These are phyloP conservation scores for Didymella lethalis DNA, from an alignment of 2,329 filamentous ascomycete species.

Conservation along the genomic window DNA sequence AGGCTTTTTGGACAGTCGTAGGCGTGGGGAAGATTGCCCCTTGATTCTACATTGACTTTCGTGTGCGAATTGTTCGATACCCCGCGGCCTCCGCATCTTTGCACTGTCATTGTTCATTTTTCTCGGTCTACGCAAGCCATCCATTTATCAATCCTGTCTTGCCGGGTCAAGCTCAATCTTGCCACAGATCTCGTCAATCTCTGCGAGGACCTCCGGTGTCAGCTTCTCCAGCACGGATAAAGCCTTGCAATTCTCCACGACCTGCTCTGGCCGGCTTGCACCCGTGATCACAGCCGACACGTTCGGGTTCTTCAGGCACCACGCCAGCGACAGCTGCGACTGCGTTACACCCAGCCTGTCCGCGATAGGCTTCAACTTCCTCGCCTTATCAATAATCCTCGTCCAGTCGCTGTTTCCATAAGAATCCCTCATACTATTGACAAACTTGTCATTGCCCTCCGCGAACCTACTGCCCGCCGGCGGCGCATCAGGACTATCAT, in stretches of 20 bases:
- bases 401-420: conserved; percentile 63
- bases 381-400: conserved; percentile 66
- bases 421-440: conserved; percentile 55
- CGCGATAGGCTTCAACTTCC: conserved; percentile 60
- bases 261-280: conserved; percentile 41
- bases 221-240: conserved; percentile 56
- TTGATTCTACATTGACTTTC: conserved; percentile 15
- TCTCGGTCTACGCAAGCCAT: no score
- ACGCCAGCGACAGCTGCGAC: conserved; percentile 47
- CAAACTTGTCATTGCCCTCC: conserved; percentile 64
- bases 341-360: conserved; percentile 69
- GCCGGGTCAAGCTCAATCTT: conserved; percentile 12
- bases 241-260: conserved; percentile 52
- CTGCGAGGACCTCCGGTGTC: conserved; percentile 56
- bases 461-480: conserved; percentile 66
- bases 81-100: conserved; percentile 1
- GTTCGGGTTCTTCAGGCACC: conserved; percentile 48
- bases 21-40: conserved; percentile 79
- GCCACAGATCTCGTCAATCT: conserved; percentile 44
- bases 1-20: conserved; percentile 95
- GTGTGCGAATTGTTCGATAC: conserved; percentile 10
- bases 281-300: conserved; percentile 44
- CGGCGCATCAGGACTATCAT: conserved; percentile 61
- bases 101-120: background rate
- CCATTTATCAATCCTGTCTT: conserved; percentile 2